Evolutionary conservation across 1,139 yeast genomes (phyloP).

Genomic region (Barnettozyma hawaiiensis): DNA sequence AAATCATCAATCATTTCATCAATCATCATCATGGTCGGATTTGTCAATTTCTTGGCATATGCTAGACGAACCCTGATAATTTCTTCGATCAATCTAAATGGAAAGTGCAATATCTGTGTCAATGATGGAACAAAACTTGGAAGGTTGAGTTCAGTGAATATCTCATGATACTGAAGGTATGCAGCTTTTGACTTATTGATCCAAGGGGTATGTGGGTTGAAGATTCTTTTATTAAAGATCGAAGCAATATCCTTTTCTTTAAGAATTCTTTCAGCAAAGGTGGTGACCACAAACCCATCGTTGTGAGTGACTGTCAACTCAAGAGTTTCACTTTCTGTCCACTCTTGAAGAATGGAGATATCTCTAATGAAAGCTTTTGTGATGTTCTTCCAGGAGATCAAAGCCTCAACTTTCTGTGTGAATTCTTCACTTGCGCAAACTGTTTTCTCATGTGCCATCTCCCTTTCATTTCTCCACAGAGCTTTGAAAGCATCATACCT

Average conservation of each 20-base stretch:
- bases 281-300: slow-evolving; percentile 49
- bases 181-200: slow-evolving; percentile 74
- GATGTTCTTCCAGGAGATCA: slow-evolving; percentile 79
- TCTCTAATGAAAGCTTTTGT: slow-evolving; percentile 64
- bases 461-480: slow-evolving; percentile 74
- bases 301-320: slow-evolving; percentile 43
- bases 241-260: slow-evolving; percentile 79
- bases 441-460: slow-evolving; percentile 77
- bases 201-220: slow-evolving; percentile 38
- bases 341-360: slow-evolving; percentile 43
- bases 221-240: slow-evolving; percentile 49
- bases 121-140: slow-evolving; percentile 71
- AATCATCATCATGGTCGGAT: slow-evolving; percentile 93
- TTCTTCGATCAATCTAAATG: slow-evolving; percentile 76
- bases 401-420: slow-evolving; percentile 61
- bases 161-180: slow-evolving; percentile 54
- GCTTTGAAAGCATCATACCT: slow-evolving; percentile 66
- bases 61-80: slow-evolving; percentile 67
- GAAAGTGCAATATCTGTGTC: slow-evolving; percentile 62
- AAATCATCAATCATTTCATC: slow-evolving; percentile 92
- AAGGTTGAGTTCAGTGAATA: slow-evolving; percentile 63
- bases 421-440: slow-evolving; percentile 62
- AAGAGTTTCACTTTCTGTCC: slow-evolving; percentile 80
- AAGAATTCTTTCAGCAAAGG: slow-evolving; percentile 80
- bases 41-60: slow-evolving; percentile 72